phyloP scores from a whole-genome alignment of 257 asterid species.

The Nicotiana sylvestris region DNA sequence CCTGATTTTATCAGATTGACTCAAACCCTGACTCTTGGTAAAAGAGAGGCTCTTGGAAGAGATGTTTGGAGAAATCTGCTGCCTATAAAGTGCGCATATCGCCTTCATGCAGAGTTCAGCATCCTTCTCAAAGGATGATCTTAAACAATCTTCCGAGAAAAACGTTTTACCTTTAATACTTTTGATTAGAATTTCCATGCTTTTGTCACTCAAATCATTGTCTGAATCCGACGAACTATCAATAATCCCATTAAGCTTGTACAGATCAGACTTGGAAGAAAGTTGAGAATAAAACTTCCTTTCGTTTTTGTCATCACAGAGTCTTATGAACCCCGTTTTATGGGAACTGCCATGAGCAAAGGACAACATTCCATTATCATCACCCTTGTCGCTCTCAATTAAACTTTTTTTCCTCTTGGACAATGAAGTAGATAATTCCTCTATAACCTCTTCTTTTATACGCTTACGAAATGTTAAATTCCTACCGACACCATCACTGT shows the following conservation, averaged over 20 bases:
- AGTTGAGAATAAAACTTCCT: slow-evolving; percentile 13
- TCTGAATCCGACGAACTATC: slow-evolving; percentile 20
- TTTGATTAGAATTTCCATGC: neutral
- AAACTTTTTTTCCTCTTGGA: slow-evolving; percentile 15
- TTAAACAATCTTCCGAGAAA: neutral
- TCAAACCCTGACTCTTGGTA: neutral
- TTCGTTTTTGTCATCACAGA: neutral
- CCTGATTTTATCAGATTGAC: slow-evolving; percentile 18
- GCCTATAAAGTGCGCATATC: slow-evolving; percentile 33
- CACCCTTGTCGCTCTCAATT: neutral
- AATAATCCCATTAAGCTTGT: neutral
- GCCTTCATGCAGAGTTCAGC: slow-evolving; percentile 26
- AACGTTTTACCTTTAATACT: neutral
- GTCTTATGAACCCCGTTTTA: neutral
- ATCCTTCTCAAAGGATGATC: slow-evolving; percentile 18
- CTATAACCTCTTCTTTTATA: neutral
- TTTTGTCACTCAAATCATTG: neutral
- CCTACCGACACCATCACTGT: neutral
- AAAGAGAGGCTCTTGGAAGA: neutral
- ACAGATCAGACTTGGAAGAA: neutral
- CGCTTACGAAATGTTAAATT: neutral
- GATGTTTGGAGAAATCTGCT: slow-evolving; percentile 7
- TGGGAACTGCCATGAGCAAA: neutral
- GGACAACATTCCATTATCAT: neutral
- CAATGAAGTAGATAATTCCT: neutral